Percentiles rank a stretch among this genome's conserved stretches.
Conservation (phyloP, 495 filamentous ascomycete genomes). For the Thermothielavioides terrestris region DNA sequence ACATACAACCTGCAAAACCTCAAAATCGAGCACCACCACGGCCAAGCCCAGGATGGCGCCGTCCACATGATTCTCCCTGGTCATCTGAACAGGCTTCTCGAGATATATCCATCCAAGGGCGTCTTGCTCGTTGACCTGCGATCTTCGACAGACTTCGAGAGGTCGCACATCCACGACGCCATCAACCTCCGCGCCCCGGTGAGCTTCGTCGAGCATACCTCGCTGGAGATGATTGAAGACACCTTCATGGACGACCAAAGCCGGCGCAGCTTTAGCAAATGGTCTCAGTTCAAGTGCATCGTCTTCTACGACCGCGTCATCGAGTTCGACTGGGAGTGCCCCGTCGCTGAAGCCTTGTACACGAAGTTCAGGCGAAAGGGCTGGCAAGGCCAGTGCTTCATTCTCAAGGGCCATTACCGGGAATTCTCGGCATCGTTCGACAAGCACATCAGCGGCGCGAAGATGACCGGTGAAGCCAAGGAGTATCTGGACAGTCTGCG, state of each 20-base stretch:
- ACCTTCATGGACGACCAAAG: slow-evolving; percentile 37
- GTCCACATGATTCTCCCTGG: slow-evolving; percentile 41
- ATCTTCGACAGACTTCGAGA: slow-evolving; percentile 34
- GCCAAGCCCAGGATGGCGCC: slow-evolving; percentile 20
- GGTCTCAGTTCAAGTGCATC: slow-evolving; percentile 35
- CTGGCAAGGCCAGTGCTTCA: slow-evolving; percentile 38
- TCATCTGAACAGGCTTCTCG: slow-evolving; percentile 37
- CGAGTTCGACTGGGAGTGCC: slow-evolving; percentile 41
- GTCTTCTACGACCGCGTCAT: slow-evolving; percentile 41
- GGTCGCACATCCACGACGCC: slow-evolving; percentile 39
- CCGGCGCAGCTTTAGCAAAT: slow-evolving; percentile 36
- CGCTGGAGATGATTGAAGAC: slow-evolving; percentile 42
- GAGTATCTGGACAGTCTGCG: slow-evolving; percentile 34
- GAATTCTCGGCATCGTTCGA: slow-evolving; percentile 40
- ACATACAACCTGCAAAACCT: slow-evolving; percentile 33
- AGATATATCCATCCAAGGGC: slow-evolving; percentile 37
- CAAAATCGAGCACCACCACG: slow-evolving; percentile 21
- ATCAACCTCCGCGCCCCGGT: slow-evolving; percentile 40
- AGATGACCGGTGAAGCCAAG: slow-evolving; percentile 34
- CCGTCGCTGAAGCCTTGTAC: slow-evolving; percentile 33
- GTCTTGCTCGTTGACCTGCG: slow-evolving; percentile 39
- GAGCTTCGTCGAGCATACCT: slow-evolving; percentile 32
- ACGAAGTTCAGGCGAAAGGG: slow-evolving; percentile 33
- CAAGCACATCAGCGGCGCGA: slow-evolving; percentile 35
- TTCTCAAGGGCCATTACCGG: slow-evolving; percentile 42